Percentiles rank a stretch among this genome's conserved stretches.
phyloP scores from a whole-genome alignment of 176 grass and related monocot species.

The Alopecurus myosuroides region DNA sequence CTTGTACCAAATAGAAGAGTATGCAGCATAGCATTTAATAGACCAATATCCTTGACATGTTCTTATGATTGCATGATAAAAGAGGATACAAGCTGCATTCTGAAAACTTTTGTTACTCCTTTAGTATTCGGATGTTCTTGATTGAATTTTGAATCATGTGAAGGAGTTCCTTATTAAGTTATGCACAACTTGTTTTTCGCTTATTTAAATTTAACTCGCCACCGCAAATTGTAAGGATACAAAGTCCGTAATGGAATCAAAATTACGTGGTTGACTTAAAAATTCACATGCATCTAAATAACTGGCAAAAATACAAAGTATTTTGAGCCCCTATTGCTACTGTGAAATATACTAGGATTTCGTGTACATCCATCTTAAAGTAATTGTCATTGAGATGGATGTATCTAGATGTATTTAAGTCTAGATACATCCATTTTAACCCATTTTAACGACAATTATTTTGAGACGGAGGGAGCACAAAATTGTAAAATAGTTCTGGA shows the following conservation, averaged over 20 bases:
- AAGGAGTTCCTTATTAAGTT: neutral
- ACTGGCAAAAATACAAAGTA: neutral
- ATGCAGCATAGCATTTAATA: neutral
- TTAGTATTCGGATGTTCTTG: neutral
- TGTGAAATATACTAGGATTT: neutral
- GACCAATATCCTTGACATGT: neutral
- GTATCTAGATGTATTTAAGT: no score
- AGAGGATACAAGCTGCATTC: neutral
- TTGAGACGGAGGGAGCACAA: no score
- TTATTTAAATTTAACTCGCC: neutral
- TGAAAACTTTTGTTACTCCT: neutral
- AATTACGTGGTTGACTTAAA: neutral
- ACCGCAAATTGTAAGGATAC: neutral
- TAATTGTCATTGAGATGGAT: no score
- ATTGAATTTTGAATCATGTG: constrained; percentile 8
- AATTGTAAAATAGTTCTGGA: neutral
- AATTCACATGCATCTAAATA: neutral
- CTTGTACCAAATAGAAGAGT: neutral
- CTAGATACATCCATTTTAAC: no score
- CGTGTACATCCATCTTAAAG: no score
- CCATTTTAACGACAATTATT: no score
- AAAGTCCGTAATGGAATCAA: neutral
- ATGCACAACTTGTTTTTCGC: neutral
- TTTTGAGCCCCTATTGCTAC: neutral
- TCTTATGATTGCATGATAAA: neutral